Conservation (phyloP, 1,139 yeast species). For the Pichia sp. region DNA sequence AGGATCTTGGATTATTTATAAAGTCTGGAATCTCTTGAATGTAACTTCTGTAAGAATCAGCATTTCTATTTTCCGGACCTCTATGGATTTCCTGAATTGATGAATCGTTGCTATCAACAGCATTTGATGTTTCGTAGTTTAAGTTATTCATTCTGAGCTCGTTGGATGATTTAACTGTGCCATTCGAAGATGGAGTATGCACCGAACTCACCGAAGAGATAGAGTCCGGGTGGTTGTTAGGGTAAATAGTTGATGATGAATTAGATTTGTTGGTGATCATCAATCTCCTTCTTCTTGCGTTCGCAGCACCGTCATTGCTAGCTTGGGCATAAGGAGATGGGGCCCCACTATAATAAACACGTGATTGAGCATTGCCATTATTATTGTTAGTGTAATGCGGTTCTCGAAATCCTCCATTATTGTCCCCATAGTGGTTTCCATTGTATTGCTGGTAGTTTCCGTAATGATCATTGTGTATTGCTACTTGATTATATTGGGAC, state of each 20-base stretch:
- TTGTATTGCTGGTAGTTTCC: not conserved
- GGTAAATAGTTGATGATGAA: no score
- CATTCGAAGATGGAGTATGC: conserved; percentile 14
- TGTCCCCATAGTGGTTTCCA: not conserved
- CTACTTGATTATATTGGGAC: not conserved
- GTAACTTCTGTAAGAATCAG: conserved; percentile 5
- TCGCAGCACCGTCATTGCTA: conserved; percentile 6
- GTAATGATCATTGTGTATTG: not conserved
- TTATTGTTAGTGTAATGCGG: no score
- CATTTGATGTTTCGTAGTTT: conserved; percentile 6
- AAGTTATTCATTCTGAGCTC: conserved; percentile 9
- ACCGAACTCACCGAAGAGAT: no score
- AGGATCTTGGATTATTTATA: conserved; percentile 5
- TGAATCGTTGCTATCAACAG: conserved; percentile 17
- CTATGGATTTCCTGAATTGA: conserved; percentile 28
- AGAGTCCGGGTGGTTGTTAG: no score
- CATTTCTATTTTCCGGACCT: conserved; percentile 25
- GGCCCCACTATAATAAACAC: no score
- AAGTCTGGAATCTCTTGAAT: conserved; percentile 8
- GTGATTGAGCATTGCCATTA: no score
- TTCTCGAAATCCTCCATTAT: not conserved
- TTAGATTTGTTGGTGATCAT: conserved; percentile 24
- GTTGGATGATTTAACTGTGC: conserved; percentile 1
- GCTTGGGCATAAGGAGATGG: not conserved
- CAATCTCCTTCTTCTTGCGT: conserved; percentile 11